Percentiles rank a stretch among this genome's conserved stretches.
Evolutionary conservation across 1,139 yeast species (phyloP).

Genomic region (Magnusiomyces sp.): DNA sequence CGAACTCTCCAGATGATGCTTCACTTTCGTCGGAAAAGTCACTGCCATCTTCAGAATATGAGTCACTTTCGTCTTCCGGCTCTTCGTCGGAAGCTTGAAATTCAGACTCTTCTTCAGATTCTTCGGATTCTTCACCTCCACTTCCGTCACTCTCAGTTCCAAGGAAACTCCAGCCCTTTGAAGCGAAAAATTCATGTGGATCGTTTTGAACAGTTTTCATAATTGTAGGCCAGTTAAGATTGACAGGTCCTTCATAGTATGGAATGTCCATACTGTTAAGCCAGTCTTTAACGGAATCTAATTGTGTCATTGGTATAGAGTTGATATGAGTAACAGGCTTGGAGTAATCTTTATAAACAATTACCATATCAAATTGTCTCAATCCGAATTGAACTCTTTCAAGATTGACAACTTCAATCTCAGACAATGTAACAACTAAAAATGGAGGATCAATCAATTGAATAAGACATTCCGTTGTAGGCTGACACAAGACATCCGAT

Average conservation of each 20-base stretch:
- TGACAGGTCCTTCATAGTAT: constrained; percentile 87
- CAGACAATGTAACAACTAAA: constrained; percentile 80
- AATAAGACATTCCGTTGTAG: constrained; percentile 92
- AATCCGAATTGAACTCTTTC: constrained; percentile 97
- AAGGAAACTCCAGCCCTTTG: constrained; percentile 93
- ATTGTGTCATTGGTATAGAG: constrained; percentile 85
- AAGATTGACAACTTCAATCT: constrained; percentile 87
- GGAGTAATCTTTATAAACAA: constrained; percentile 84
- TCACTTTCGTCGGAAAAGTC: constrained; percentile 15
- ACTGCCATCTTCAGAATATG: constrained; percentile 20
- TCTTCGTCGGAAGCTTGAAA: constrained; percentile 30
- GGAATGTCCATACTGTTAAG: constrained; percentile 93
- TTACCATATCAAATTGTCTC: constrained; percentile 91
- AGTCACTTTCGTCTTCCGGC: constrained; percentile 24
- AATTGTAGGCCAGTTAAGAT: constrained; percentile 90
- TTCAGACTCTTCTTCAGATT: constrained; percentile 34
- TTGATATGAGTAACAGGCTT: constrained; percentile 87
- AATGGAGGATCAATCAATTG: constrained; percentile 95
- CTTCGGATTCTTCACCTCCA: constrained; percentile 41
- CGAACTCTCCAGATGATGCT: constrained; percentile 21
- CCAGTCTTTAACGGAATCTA: constrained; percentile 95
- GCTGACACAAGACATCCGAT: constrained; percentile 91
- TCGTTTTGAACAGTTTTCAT: constrained; percentile 91
- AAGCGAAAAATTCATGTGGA: constrained; percentile 81
- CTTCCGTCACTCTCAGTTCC: constrained; percentile 48